These are phyloP conservation scores for Aspergillus neotritici DNA, from an alignment of 2,329 filamentous ascomycete genomes.

Conservation along the genomic window DNA sequence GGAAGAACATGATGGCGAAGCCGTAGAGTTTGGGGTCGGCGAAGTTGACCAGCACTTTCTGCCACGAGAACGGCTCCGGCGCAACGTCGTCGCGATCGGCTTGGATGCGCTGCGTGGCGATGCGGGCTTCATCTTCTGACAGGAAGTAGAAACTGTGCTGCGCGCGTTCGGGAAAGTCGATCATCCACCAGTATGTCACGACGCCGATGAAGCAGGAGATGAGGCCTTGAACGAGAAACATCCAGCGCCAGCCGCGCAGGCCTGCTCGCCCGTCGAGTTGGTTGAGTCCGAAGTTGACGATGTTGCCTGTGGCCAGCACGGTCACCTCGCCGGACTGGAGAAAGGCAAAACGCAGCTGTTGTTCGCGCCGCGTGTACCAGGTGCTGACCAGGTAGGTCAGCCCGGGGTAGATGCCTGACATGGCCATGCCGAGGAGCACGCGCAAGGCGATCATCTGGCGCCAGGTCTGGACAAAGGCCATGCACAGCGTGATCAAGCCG, in stretches of 20 bases:
- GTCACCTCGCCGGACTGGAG: conserved; percentile 61
- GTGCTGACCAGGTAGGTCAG: conserved; percentile 45
- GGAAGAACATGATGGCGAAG: conserved; percentile 60
- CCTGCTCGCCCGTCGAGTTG: conserved; percentile 52
- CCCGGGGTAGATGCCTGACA: conserved; percentile 46
- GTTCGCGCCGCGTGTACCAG: conserved; percentile 60
- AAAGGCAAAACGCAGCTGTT: conserved; percentile 61
- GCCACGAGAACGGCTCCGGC: conserved; percentile 52
- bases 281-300: conserved; percentile 66
- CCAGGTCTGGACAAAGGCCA: conserved; percentile 63
- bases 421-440: conserved; percentile 60
- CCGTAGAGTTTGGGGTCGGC: conserved; percentile 59
- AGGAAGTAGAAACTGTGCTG: conserved; percentile 55
- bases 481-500: conserved; percentile 61
- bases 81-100: conserved; percentile 57
- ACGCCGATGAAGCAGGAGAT: conserved; percentile 57
- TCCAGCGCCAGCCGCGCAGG: conserved; percentile 61
- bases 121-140: conserved; percentile 48
- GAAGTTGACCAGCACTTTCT: conserved; percentile 52
- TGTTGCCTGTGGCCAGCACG: conserved; percentile 59
- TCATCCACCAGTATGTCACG: conserved; percentile 63
- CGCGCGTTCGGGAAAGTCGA: conserved; percentile 62
- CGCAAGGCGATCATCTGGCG: conserved; percentile 63
- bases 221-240: conserved; percentile 62
- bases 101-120: conserved; percentile 55